Percentiles rank a stretch among this genome's conserved stretches.
These are phyloP conservation scores for Cyanophora paradoxa DNA, from an alignment of 78 protist genomes.

Conservation along the genomic window DNA sequence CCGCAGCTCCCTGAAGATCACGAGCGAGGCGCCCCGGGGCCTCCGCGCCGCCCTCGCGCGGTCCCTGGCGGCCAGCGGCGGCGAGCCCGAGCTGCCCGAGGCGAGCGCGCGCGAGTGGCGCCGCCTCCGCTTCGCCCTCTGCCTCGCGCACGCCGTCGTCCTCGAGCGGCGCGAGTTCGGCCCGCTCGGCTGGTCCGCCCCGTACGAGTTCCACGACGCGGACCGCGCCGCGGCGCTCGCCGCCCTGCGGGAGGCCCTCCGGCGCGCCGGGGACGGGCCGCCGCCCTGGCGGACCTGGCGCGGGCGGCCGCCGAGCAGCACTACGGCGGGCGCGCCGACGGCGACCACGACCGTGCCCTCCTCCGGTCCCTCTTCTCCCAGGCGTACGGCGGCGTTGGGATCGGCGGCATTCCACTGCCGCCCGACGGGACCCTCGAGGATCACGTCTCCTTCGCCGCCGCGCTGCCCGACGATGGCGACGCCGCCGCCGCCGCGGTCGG, in stretches of 20 bases:
- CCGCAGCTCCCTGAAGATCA: conserved; percentile 27
- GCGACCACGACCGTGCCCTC: conserved; percentile 8
- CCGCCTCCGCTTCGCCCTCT: conserved; percentile 47
- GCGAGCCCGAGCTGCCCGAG: not conserved
- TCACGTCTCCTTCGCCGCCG: not conserved
- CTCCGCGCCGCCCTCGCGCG: not conserved
- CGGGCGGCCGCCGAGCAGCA: too few relatives aligned
- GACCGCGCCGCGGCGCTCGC: too few relatives aligned
- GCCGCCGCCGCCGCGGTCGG: too few relatives aligned
- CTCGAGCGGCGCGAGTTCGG: conserved; percentile 74
- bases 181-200: conserved; percentile 57
- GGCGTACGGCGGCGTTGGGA: too few relatives aligned
- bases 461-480: too few relatives aligned
- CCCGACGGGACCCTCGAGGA: not conserved
- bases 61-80: not conserved
- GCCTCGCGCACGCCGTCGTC: conserved; percentile 70
- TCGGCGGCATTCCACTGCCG: not conserved
- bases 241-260: too few relatives aligned
- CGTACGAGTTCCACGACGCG: too few relatives aligned
- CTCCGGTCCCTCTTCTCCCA: too few relatives aligned
- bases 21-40: conserved; percentile 32
- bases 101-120: not conserved
- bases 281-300: too few relatives aligned
- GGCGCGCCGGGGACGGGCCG: too few relatives aligned
- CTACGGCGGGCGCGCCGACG: too few relatives aligned